Conservation (phyloP, 257 asterid species). For the Echium plantagineum region DNA sequence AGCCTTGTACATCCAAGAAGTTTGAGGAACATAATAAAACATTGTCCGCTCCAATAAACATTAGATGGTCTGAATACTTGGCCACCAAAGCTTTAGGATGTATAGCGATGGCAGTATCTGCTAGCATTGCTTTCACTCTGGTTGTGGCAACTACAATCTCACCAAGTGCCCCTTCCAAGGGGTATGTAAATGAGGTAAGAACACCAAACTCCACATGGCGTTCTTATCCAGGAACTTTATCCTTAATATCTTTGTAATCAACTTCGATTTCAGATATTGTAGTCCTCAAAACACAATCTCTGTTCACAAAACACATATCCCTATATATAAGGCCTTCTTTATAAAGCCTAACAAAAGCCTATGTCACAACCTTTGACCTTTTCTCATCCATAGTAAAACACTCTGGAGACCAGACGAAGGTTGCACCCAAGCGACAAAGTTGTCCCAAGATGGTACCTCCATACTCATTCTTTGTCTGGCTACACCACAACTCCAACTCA, state of each 20-base stretch:
- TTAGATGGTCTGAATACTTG: too few species aligned
- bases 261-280: constrained; percentile 99
- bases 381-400: constrained; percentile 93
- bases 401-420: constrained; percentile 95
- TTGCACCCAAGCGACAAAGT: constrained; percentile 85
- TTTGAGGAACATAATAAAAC: too few species aligned
- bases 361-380: constrained; percentile 80
- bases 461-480: constrained; percentile 59
- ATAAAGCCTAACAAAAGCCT: constrained; percentile 85
- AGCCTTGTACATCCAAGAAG: too few species aligned
- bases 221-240: constrained; percentile 71
- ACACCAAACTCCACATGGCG: constrained; percentile 86
- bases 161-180: constrained; percentile 70
- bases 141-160: constrained; percentile 98
- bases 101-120: constrained; percentile 91
- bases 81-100: constrained; percentile 97
- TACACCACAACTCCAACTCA: too few species aligned
- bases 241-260: constrained; percentile 65
- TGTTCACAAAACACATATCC: constrained; percentile 88
- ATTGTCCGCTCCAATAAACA: too few species aligned
- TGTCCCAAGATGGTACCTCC: constrained; percentile 87
- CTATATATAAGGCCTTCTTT: constrained; percentile 79
- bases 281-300: constrained; percentile 85
- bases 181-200: constrained; percentile 90
- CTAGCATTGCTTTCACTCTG: constrained; percentile 90